A percentile compares a stretch with the other conserved stretches of the same genome.
phyloP scores from a whole-genome alignment of 2,329 filamentous ascomycete genomes.

The Hypoxylon rubiginosum region DNA sequence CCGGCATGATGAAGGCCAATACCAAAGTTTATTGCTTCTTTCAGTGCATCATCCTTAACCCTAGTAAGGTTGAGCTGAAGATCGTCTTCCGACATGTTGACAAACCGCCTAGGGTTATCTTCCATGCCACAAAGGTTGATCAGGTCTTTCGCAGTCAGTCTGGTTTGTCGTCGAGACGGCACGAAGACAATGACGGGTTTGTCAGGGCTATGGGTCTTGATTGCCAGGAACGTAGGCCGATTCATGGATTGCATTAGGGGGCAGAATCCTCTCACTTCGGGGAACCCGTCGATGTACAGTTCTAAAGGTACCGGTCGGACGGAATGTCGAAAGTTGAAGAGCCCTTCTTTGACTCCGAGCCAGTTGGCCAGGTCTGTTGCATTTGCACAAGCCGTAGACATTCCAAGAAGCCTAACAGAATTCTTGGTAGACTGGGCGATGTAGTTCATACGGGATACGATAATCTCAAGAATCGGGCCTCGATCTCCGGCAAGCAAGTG shows the following conservation, averaged over 20 bases:
- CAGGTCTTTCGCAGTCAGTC: slow-evolving; percentile 93
- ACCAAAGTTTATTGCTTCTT: slow-evolving; percentile 95
- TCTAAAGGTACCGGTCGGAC: slow-evolving; percentile 96
- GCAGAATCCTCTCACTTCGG: slow-evolving; percentile 94
- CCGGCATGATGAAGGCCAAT: slow-evolving; percentile 98
- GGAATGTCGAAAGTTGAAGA: slow-evolving; percentile 98
- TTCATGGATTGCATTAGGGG: slow-evolving; percentile 99
- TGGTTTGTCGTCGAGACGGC: slow-evolving; percentile 92
- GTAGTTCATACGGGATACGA: slow-evolving; percentile 93
- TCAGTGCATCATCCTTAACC: slow-evolving; percentile 92
- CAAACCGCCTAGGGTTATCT: slow-evolving; percentile 93
- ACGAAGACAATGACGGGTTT: slow-evolving; percentile 99
- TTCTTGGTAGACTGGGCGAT: slow-evolving; percentile 95
- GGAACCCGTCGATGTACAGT: slow-evolving; percentile 97
- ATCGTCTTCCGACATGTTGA: slow-evolving; percentile 95
- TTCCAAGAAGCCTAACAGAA: slow-evolving; percentile 91
- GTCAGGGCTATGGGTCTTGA: slow-evolving; percentile 94
- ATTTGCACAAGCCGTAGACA: slow-evolving; percentile 98
- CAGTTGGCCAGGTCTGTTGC: slow-evolving; percentile 94
- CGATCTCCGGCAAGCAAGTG: slow-evolving; percentile 96
- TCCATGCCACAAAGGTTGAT: slow-evolving; percentile 99
- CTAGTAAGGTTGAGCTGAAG: slow-evolving; percentile 87
- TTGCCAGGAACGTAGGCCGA: slow-evolving; percentile 92
- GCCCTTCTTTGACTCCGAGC: slow-evolving; percentile 93
- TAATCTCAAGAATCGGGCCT: slow-evolving; percentile 98